Evolutionary conservation across 2,329 filamentous ascomycete genomes (phyloP), one percentile per base, ranked within the genome.

Genomic region (Apiospora saccharicola): DNA sequence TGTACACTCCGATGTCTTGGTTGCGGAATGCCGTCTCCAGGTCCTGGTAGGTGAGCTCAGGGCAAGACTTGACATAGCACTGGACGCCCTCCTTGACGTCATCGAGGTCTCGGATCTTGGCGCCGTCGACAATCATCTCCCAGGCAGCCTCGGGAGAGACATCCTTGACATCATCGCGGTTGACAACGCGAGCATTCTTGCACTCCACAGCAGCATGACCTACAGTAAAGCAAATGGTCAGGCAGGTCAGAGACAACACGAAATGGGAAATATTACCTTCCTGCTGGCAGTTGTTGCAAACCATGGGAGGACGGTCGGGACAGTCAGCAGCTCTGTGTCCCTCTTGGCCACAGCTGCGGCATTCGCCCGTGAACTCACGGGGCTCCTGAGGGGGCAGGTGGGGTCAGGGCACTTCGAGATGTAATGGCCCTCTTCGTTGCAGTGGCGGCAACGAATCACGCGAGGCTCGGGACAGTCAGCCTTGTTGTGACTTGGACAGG

Each of bases 251-350:
- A 69, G 34, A 6, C 19, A 8, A 22, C 6, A 37, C 34, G 13
- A 8, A 64, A 49, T 14, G 10, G n/a, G 13, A 10, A 24, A 2
- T 12, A 82, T 75, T 78, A 90, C 91, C 90, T 77, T 89, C 86
- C 75, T 90, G 81, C 43, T 87, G 83, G 77, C 92, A 94, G 77
- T 92, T 91, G 69, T 85, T 85, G 81, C 91, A 93, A 12, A 85
- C 73, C 76, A 83, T 81, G 1, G 90, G 84, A 8, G 87, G 86
- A 74, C 88, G 89, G 1, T 86, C 81, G 1, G 91, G 91, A 75
- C 93, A 95, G 70, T 92, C 90, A 26, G 87, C 86, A 70, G 87
- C 83, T 76, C 89, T 83, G 74, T 91, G 89, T 26, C 89, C 89
- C 46, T 84, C 79, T 72, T 86, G 76, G 22, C 84, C 81, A 75